Conservation (phyloP, 2,329 filamentous ascomycete species). For the Pseudogymnoascus sp. region DNA sequence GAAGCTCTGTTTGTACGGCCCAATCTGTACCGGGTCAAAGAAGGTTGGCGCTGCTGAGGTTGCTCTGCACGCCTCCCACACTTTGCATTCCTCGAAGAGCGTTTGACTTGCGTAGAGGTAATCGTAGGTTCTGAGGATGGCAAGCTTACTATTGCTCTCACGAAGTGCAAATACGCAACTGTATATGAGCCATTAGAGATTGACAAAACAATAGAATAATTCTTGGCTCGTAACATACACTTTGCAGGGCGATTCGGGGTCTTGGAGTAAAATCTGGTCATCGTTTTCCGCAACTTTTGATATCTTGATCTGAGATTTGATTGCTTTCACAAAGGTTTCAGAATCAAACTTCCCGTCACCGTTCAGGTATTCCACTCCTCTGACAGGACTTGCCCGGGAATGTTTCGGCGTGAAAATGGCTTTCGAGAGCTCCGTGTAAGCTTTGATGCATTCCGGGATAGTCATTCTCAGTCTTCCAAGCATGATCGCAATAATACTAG, state of each 20-base stretch:
- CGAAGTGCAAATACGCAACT: conserved; percentile 12
- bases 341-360: not conserved
- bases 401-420: conserved; percentile 8
- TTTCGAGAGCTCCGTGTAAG: conserved; percentile 20
- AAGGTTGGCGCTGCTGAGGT: conserved; percentile 28
- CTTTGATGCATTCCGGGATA: conserved; percentile 28
- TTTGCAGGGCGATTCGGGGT: not conserved
- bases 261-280: not conserved
- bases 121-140: conserved; percentile 10
- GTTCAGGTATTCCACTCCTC: not conserved
- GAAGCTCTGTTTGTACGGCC: not conserved
- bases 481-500: conserved; percentile 33
- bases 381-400: not conserved
- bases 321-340: not conserved
- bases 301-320: not conserved
- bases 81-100: conserved; percentile 12
- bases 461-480: conserved; percentile 31
- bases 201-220: not conserved
- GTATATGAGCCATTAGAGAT: not conserved
- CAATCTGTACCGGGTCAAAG: conserved; percentile 20
- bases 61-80: conserved; percentile 26
- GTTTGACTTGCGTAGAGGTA: not conserved
- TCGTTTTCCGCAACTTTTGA: not conserved
- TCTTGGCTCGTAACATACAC: not conserved
- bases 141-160: not conserved